A percentile compares a stretch with the other conserved stretches of the same genome.
Evolutionary conservation across 2,329 filamentous ascomycete genomes (phyloP).

Genomic region (Curvularia eragrostidis): DNA sequence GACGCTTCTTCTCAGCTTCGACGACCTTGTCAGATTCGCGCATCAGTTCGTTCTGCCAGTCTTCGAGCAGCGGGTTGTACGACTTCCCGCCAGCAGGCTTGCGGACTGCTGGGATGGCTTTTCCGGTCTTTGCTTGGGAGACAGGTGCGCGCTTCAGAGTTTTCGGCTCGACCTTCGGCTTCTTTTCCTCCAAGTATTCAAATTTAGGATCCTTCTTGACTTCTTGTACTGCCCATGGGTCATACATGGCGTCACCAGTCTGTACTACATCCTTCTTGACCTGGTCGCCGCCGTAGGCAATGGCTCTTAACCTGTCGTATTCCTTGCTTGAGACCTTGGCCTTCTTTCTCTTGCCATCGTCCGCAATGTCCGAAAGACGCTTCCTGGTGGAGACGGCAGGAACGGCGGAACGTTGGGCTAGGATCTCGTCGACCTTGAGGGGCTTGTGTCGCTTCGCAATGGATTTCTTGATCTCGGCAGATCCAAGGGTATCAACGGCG

Average conservation of each 20-base stretch:
- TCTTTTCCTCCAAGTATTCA: constrained; percentile 71
- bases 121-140: constrained; percentile 82
- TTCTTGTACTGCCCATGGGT: constrained; percentile 74
- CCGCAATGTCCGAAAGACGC: constrained; percentile 73
- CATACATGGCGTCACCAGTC: constrained; percentile 69
- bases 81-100: constrained; percentile 83
- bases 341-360: constrained; percentile 73
- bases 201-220: constrained; percentile 61
- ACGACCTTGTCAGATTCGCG: constrained; percentile 80
- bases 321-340: constrained; percentile 87
- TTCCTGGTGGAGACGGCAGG: constrained; percentile 81
- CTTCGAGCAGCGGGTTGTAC: constrained; percentile 88
- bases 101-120: constrained; percentile 76
- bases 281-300: constrained; percentile 75
- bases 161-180: constrained; percentile 72
- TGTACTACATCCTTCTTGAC: constrained; percentile 56
- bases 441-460: constrained; percentile 74
- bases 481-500: constrained; percentile 77
- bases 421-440: constrained; percentile 90
- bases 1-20: constrained; percentile 76
- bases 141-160: constrained; percentile 80
- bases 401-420: constrained; percentile 81
- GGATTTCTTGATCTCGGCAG: constrained; percentile 68
- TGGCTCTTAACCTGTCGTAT: constrained; percentile 74
- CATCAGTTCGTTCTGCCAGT: constrained; percentile 79